phyloP scores from a whole-genome alignment of 2,329 filamentous ascomycete genomes.

The Fusarium xyrophilum region DNA sequence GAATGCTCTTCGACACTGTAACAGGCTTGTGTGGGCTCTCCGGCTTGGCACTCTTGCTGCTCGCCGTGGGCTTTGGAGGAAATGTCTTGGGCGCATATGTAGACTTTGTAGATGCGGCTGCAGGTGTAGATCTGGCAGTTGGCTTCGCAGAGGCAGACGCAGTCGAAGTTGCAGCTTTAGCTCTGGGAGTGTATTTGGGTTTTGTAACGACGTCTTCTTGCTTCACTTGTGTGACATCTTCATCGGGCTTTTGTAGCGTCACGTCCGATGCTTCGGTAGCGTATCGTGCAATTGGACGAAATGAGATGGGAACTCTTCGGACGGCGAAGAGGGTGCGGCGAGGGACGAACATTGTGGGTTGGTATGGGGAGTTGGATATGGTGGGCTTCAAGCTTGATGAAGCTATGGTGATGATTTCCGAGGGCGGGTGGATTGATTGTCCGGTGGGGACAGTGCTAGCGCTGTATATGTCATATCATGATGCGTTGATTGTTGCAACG shows the following conservation, averaged over 20 bases:
- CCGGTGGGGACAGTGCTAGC: conserved; percentile 19
- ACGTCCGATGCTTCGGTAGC: conserved; percentile 34
- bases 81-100: not conserved
- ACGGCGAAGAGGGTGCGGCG: conserved; percentile 36
- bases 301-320: conserved; percentile 21
- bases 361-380: not conserved
- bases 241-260: conserved; percentile 22
- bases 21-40: conserved; percentile 14
- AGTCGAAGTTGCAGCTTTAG: conserved; percentile 2
- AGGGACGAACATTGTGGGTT: conserved; percentile 41
- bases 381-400: not conserved
- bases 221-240: conserved; percentile 20
- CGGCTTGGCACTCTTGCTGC: conserved; percentile 2
- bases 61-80: not conserved
- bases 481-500: conserved; percentile 28
- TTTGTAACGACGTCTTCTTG: conserved; percentile 19
- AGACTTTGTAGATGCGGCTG: not conserved
- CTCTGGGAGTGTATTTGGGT: not conserved
- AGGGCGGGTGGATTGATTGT: conserved; percentile 28
- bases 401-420: conserved; percentile 19
- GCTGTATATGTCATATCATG: conserved; percentile 6
- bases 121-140: not conserved
- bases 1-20: not conserved
- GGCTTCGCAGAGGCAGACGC: not conserved
- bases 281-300: conserved; percentile 36